These are phyloP conservation scores for Metschnikowia reukaufii DNA, from an alignment of 805 yeast genomes.

Conservation along the genomic window DNA sequence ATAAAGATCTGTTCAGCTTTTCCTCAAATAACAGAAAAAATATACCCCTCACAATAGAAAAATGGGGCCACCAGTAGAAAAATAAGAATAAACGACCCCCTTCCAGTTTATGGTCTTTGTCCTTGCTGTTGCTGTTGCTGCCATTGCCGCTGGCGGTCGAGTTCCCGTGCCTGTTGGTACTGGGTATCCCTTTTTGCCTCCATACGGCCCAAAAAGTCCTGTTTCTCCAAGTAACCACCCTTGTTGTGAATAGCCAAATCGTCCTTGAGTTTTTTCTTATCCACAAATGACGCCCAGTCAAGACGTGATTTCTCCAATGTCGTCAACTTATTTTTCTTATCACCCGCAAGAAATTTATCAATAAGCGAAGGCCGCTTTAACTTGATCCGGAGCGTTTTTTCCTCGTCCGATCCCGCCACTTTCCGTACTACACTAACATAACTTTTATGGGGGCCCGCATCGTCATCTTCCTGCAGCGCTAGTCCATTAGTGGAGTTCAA, in stretches of 20 bases:
- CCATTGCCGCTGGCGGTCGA: conserved; percentile 29
- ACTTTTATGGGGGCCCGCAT: conserved; percentile 21
- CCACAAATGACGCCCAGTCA: conserved; percentile 95
- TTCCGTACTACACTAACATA: conserved; percentile 36
- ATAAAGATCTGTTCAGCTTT: too few relatives aligned
- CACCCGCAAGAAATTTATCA: conserved; percentile 67
- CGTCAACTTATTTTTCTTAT: conserved; percentile 71
- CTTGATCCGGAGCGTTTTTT: conserved; percentile 46
- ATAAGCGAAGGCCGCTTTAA: conserved; percentile 73
- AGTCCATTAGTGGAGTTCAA: conserved; percentile 52
- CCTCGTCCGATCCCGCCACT: conserved; percentile 31
- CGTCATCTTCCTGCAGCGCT: conserved; percentile 12
- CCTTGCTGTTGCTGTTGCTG: conserved; percentile 19
- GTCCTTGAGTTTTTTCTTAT: conserved; percentile 76
- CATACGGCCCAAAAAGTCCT: conserved; percentile 80
- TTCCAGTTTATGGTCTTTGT: conserved; percentile 3
- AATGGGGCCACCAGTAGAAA: neutral
- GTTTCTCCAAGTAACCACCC: conserved; percentile 88
- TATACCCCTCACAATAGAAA: too few relatives aligned
- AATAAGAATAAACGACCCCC: neutral
- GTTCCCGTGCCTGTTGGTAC: conserved; percentile 44
- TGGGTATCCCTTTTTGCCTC: conserved; percentile 57
- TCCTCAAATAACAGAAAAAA: too few relatives aligned
- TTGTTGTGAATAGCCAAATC: conserved; percentile 80
- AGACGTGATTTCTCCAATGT: conserved; percentile 90